phyloP scores from a whole-genome alignment of 2,329 filamentous ascomycete genomes.

The Colletotrichum spinosum region DNA sequence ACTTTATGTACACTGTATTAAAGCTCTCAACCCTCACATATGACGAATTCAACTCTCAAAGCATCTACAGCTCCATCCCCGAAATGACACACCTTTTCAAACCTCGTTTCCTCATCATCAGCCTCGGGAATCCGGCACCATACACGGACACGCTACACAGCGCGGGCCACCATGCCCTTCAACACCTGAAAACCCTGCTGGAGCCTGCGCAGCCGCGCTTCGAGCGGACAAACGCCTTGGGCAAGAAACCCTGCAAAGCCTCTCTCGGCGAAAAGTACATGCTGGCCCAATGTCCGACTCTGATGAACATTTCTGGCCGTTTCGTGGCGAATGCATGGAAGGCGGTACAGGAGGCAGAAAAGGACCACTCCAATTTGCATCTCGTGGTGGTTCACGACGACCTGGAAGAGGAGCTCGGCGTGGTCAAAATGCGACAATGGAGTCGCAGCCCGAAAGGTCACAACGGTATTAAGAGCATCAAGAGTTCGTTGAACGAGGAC shows the following conservation, averaged over 20 bases:
- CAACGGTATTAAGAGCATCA: constrained; percentile 79
- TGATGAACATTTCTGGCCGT: constrained; percentile 88
- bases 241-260: constrained; percentile 64
- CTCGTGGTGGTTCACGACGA: constrained; percentile 92
- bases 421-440: constrained; percentile 73
- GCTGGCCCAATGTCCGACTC: constrained; percentile 78
- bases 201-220: constrained; percentile 61
- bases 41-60: too few relatives aligned
- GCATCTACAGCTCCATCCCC: neutral
- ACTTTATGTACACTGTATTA: too few relatives aligned
- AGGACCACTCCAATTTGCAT: constrained; percentile 49
- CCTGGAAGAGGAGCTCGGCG: constrained; percentile 78
- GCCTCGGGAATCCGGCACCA: constrained; percentile 84
- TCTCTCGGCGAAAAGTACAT: constrained; percentile 66
- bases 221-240: constrained; percentile 52
- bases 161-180: constrained; percentile 84
- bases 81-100: constrained; percentile 33
- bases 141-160: constrained; percentile 87
- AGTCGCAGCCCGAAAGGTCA: constrained; percentile 75
- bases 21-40: too few relatives aligned
- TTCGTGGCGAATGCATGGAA: constrained; percentile 76
- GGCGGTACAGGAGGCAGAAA: constrained; percentile 58
- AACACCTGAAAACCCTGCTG: constrained; percentile 66
- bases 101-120: constrained; percentile 79
- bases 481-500: constrained; percentile 57